Percentiles rank a stretch among this genome's conserved stretches.
These are phyloP conservation scores for Tulasnella sp. DNA, from an alignment of 768 basidiomycete genomes.

Conservation along the genomic window DNA sequence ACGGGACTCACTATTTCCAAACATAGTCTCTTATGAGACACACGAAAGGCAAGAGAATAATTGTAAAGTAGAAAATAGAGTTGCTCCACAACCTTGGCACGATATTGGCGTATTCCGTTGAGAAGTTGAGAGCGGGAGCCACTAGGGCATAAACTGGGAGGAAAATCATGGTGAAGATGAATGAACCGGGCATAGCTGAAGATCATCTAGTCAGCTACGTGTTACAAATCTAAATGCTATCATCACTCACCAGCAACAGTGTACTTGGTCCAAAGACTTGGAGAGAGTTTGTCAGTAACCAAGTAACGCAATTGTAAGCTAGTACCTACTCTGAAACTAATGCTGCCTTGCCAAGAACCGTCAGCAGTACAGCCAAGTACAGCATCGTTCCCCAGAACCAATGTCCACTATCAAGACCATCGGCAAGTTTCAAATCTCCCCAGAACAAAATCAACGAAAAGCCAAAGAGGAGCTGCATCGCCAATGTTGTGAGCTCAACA, in stretches of 20 bases:
- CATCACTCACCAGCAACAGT: conserved; percentile 65
- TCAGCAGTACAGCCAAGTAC: conserved; percentile 86
- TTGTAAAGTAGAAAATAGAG: conserved; percentile 76
- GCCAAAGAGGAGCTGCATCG: conserved; percentile 59
- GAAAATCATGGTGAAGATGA: conserved; percentile 91
- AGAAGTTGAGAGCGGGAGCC: conserved; percentile 78
- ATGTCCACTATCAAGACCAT: conserved; percentile 78
- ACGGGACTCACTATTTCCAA: conserved; percentile 81
- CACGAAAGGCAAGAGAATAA: conserved; percentile 70
- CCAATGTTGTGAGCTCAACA: background rate
- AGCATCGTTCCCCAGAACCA: conserved; percentile 99
- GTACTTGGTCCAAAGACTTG: conserved; percentile 98
- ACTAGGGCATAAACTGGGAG: conserved; percentile 81
- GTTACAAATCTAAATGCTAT: background rate
- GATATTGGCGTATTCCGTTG: conserved; percentile 78
- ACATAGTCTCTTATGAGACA: conserved; percentile 80
- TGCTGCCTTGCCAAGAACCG: conserved; percentile 94
- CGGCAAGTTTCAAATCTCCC: conserved; percentile 72
- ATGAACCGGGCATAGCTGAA: conserved; percentile 95
- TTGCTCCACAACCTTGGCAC: conserved; percentile 85
- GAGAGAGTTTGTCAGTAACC: conserved; percentile 9
- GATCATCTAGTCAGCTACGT: background rate
- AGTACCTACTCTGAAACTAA: conserved; percentile 87
- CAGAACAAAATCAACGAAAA: conserved; percentile 87
- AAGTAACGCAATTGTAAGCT: background rate